Conservation (phyloP, 257 asterid species). For the Penstemon barbatus region DNA sequence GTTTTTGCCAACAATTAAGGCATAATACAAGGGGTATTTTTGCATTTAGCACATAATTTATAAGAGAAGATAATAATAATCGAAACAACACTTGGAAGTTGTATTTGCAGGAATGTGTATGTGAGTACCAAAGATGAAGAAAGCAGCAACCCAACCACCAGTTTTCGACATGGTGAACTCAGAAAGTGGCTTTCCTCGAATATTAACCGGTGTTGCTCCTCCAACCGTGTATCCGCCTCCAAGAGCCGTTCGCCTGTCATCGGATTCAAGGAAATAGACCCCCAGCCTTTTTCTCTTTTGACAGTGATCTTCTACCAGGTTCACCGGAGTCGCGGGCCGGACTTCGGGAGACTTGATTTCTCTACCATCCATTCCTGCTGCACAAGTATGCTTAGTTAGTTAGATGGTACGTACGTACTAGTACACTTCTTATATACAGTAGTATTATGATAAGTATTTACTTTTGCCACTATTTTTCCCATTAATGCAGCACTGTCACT, state of each 20-base stretch:
- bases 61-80: too few species aligned
- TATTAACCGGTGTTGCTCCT: constrained; percentile 87
- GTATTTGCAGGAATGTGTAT: not conserved
- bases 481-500: constrained; percentile 36
- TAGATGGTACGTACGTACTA: not conserved
- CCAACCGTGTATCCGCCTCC: constrained; percentile 70
- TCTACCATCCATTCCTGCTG: constrained; percentile 32
- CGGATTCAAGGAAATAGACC: constrained; percentile 75
- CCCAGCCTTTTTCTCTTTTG: constrained; percentile 64
- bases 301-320: constrained; percentile 16
- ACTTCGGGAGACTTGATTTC: constrained; percentile 74
- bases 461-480: constrained; percentile 19
- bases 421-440: not conserved
- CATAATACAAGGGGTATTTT: too few species aligned
- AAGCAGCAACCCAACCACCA: constrained; percentile 98
- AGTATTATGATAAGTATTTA: constrained; percentile 7
- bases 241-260: constrained; percentile 76
- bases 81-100: not conserved
- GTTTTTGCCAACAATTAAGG: too few species aligned
- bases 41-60: too few species aligned
- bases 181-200: constrained; percentile 81
- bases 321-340: constrained; percentile 22
- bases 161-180: constrained; percentile 63
- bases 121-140: constrained; percentile 80
- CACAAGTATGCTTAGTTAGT: not conserved